A percentile compares a stretch with the other conserved stretches of the same genome.
Evolutionary conservation across 345 rosid species (phyloP).

Genomic region (Arabis alpina): DNA sequence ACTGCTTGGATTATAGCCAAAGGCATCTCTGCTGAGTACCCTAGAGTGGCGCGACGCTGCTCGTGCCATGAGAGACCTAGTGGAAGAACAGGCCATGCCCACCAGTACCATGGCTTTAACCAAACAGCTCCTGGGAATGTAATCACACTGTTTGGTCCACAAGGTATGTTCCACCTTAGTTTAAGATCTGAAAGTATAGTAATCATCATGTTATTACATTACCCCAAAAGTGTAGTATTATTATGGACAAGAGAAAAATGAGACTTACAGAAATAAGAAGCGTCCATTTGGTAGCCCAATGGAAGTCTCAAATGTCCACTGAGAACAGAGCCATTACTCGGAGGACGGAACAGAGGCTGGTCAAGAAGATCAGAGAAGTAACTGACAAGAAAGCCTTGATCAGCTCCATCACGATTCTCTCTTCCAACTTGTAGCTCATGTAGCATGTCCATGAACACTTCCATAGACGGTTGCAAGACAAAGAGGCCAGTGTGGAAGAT

Average conservation of each 20-base stretch:
- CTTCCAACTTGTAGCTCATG: constrained; percentile 68
- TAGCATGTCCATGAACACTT: constrained; percentile 80
- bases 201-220: constrained; percentile 4
- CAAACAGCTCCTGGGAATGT: constrained; percentile 95
- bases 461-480: constrained; percentile 78
- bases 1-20: constrained; percentile 62
- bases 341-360: constrained; percentile 80
- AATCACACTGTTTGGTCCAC: constrained; percentile 92
- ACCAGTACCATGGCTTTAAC: constrained; percentile 99
- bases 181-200: constrained; percentile 60
- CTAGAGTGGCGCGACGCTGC: constrained; percentile 68
- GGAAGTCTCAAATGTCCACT: constrained; percentile 82
- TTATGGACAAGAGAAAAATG: neutral
- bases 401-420: constrained; percentile 91
- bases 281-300: constrained; percentile 98
- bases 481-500: constrained; percentile 98
- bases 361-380: constrained; percentile 91
- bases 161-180: constrained; percentile 88
- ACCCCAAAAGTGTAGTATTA: neutral
- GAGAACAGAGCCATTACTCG: constrained; percentile 65
- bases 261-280: constrained; percentile 88
- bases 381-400: constrained; percentile 87
- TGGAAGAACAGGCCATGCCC: constrained; percentile 99
- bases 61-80: constrained; percentile 89
- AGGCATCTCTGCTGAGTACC: constrained; percentile 86